A percentile compares a stretch with the other conserved stretches of the same genome.
phyloP scores from a whole-genome alignment of 75 land plant genomes.

The Chamaecyparis obtusa region DNA sequence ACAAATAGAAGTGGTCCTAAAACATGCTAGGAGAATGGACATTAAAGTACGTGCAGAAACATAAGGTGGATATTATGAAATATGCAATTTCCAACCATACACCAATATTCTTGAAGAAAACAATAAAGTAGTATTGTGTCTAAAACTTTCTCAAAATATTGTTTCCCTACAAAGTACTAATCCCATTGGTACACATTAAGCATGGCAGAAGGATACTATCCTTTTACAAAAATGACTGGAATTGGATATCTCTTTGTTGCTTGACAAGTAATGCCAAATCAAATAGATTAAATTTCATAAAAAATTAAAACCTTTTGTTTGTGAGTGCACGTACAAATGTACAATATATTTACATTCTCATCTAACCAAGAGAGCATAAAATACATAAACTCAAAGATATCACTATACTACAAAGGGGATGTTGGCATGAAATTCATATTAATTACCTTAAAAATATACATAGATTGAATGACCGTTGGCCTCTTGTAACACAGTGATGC shows the following conservation, averaged over 20 bases:
- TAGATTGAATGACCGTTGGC: conserved; percentile 89
- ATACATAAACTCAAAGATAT: neutral
- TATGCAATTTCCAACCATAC: too few species aligned
- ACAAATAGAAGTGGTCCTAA: neutral
- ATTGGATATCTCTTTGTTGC: neutral
- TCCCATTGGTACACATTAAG: neutral
- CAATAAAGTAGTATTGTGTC: conserved; percentile 3
- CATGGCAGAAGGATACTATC: neutral
- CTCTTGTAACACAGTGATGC: conserved; percentile 66
- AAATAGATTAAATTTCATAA: neutral
- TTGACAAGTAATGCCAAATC: neutral
- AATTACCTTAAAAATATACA: conserved; percentile 97
- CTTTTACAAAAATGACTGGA: neutral
- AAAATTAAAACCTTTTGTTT: neutral
- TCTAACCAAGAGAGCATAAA: neutral
- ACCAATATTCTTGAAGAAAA: neutral
- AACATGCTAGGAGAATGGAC: too few species aligned
- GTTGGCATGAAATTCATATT: neutral
- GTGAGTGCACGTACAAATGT: neutral
- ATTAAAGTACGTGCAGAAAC: too few species aligned
- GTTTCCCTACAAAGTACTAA: neutral
- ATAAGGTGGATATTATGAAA: too few species aligned
- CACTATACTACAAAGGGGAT: neutral
- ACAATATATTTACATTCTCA: neutral
- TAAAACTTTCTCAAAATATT: neutral